A percentile compares a stretch with the other conserved stretches of the same genome.
Conservation (phyloP, 768 basidiomycete genomes). For the Cubamyces lactineus region DNA sequence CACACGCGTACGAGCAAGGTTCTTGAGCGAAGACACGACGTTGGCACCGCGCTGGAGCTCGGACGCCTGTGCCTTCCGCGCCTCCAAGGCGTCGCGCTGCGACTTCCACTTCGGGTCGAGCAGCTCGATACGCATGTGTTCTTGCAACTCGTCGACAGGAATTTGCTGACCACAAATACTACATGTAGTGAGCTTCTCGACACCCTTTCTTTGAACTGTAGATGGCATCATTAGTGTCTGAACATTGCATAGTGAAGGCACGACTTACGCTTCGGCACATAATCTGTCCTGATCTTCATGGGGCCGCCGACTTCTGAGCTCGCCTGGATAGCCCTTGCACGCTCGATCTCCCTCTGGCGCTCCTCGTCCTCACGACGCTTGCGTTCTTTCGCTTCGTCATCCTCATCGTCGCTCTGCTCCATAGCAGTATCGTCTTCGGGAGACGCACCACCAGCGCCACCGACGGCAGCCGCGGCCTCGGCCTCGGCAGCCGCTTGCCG, state of each 20-base stretch:
- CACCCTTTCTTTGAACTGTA: conserved; percentile 70
- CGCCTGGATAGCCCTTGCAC: conserved; percentile 80
- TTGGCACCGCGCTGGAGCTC: conserved; percentile 91
- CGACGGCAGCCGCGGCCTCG: conserved; percentile 80
- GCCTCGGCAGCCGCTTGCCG: conserved; percentile 85
- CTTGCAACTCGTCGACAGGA: conserved; percentile 91
- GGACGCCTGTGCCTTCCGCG: conserved; percentile 86
- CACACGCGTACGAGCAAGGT: conserved; percentile 92
- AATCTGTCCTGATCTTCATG: conserved; percentile 96
- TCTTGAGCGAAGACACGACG: conserved; percentile 90
- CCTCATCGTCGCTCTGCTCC: conserved; percentile 87
- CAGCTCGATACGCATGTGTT: conserved; percentile 98
- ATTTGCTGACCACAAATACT: conserved; percentile 96
- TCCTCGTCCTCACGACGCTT: conserved; percentile 74
- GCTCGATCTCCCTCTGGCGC: conserved; percentile 67
- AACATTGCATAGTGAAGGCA: neutral
- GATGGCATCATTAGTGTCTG: conserved; percentile 13
- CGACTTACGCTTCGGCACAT: conserved; percentile 86
- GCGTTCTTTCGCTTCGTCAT: conserved; percentile 58
- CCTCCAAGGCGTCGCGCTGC: conserved; percentile 86
- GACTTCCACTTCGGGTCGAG: conserved; percentile 99
- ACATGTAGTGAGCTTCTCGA: conserved; percentile 82
- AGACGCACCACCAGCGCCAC: conserved; percentile 53
- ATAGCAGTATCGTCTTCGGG: conserved; percentile 65
- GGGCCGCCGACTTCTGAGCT: conserved; percentile 76